Evolutionary conservation across 495 filamentous ascomycete species (phyloP).

Genomic region (Xylaria grammica): DNA sequence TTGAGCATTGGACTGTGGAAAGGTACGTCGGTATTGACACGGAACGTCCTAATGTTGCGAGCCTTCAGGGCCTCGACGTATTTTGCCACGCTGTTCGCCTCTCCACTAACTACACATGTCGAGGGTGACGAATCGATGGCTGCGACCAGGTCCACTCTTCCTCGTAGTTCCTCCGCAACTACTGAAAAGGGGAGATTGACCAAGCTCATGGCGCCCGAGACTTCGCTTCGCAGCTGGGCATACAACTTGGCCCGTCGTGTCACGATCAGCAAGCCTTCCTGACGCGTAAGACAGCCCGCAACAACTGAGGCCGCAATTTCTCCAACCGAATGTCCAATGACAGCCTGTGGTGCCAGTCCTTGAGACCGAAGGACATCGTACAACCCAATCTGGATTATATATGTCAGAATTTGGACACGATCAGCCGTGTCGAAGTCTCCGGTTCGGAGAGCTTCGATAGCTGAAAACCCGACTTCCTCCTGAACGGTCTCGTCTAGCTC

Average conservation of each 20-base stretch:
- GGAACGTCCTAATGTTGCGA: conserved; percentile 27
- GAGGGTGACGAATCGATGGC: conserved; percentile 51
- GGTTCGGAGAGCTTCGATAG: neutral
- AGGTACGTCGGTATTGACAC: conserved; percentile 6
- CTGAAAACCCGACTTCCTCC: conserved; percentile 1
- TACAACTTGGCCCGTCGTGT: conserved; percentile 26
- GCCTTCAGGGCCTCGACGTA: conserved; percentile 35
- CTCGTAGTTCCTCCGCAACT: conserved; percentile 30
- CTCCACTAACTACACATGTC: conserved; percentile 50
- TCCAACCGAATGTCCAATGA: conserved; percentile 53
- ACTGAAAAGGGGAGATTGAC: conserved; percentile 37
- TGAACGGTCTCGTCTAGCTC: neutral
- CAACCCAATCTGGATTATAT: conserved; percentile 46
- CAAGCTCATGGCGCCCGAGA: conserved; percentile 44
- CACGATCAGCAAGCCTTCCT: conserved; percentile 25
- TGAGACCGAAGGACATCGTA: conserved; percentile 35
- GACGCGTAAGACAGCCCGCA: conserved; percentile 40
- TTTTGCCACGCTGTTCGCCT: conserved; percentile 29
- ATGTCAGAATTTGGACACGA: conserved; percentile 47
- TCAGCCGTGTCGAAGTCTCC: conserved; percentile 32
- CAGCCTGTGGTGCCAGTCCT: conserved; percentile 36
- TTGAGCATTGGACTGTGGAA: conserved; percentile 30
- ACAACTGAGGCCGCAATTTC: conserved; percentile 57
- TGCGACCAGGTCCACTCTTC: conserved; percentile 31
- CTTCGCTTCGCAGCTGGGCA: conserved; percentile 33